Conservation (phyloP, 1,284 basidiomycete genomes). For the Anthracocystis panici-leucophaei region DNA sequence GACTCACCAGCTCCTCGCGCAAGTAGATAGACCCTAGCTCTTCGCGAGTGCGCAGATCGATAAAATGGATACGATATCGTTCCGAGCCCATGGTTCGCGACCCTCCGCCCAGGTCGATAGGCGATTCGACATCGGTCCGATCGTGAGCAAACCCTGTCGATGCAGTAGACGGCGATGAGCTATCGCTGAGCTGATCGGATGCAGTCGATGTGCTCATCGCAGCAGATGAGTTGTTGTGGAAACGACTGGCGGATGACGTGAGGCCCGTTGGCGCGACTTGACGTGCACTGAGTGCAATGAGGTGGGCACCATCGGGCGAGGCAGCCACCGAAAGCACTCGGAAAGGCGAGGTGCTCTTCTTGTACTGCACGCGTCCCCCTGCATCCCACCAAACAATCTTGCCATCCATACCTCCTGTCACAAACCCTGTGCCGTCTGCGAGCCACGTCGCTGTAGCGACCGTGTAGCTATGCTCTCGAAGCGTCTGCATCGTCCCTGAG, state of each 20-base stretch:
- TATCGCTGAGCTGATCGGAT: constrained; percentile 39
- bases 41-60: constrained; percentile 75
- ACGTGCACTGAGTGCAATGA: constrained; percentile 79
- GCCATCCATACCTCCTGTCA: constrained; percentile 89
- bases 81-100: constrained; percentile 70
- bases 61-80: constrained; percentile 78
- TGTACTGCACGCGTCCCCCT: constrained; percentile 78
- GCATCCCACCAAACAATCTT: constrained; percentile 82
- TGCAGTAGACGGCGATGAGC: constrained; percentile 18
- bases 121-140: constrained; percentile 13
- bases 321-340: constrained; percentile 88
- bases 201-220: constrained; percentile 36
- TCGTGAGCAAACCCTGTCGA: constrained; percentile 31
- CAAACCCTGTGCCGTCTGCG: constrained; percentile 87
- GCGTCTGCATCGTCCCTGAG: constrained; percentile 21
- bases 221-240: constrained; percentile 24
- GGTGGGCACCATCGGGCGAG: constrained; percentile 83
- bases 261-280: constrained; percentile 26
- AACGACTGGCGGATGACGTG: constrained; percentile 14
- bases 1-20: constrained; percentile 77
- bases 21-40: constrained; percentile 74
- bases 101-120: constrained; percentile 63
- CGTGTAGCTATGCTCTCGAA: constrained; percentile 82
- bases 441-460: constrained; percentile 90
- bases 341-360: constrained; percentile 81